Percentiles rank a stretch among this genome's conserved stretches.
These are phyloP conservation scores for Globisporangium alternatum DNA, from an alignment of 352 stramenopile species.

Conservation along the genomic window DNA sequence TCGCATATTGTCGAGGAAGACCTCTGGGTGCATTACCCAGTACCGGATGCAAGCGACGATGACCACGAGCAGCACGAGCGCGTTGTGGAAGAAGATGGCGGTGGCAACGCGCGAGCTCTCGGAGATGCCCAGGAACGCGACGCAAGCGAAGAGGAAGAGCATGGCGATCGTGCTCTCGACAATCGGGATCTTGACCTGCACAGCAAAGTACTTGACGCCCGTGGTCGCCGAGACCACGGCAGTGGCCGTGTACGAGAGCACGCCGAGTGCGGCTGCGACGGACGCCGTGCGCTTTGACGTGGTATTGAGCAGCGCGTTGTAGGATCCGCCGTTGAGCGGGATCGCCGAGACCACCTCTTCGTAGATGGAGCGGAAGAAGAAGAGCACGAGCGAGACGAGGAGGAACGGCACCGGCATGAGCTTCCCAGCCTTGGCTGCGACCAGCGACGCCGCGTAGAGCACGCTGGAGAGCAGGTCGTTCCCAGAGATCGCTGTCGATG, in stretches of 20 bases:
- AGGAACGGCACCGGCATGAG: conserved; percentile 79
- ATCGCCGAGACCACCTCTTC: conserved; percentile 85
- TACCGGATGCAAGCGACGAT: conserved; percentile 50
- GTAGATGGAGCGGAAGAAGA: conserved; percentile 80
- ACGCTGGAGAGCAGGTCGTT: conserved; percentile 89
- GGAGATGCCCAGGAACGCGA: conserved; percentile 65
- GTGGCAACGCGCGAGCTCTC: conserved; percentile 77
- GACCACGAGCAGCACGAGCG: conserved; percentile 58
- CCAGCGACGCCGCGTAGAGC: conserved; percentile 54
- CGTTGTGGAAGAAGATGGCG: conserved; percentile 79
- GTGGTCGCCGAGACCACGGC: conserved; percentile 63
- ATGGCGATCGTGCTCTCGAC: conserved; percentile 40
- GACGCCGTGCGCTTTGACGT: conserved; percentile 83
- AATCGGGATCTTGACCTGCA: conserved; percentile 48
- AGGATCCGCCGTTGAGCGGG: conserved; percentile 87
- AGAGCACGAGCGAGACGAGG: conserved; percentile 61
- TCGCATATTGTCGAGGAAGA: conserved; percentile 65
- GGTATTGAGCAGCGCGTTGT: conserved; percentile 89
- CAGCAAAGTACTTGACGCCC: conserved; percentile 77
- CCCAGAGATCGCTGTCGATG: conserved; percentile 82
- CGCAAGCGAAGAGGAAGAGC: conserved; percentile 72
- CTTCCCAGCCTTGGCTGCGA: conserved; percentile 57
- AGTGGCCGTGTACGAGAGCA: conserved; percentile 90
- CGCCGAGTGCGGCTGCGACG: conserved; percentile 73
- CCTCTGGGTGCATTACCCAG: conserved; percentile 40